Evolutionary conservation across 129 eudicot species (phyloP), one percentile per base, ranked within the genome.

Genomic region (Glebionis coronaria): DNA sequence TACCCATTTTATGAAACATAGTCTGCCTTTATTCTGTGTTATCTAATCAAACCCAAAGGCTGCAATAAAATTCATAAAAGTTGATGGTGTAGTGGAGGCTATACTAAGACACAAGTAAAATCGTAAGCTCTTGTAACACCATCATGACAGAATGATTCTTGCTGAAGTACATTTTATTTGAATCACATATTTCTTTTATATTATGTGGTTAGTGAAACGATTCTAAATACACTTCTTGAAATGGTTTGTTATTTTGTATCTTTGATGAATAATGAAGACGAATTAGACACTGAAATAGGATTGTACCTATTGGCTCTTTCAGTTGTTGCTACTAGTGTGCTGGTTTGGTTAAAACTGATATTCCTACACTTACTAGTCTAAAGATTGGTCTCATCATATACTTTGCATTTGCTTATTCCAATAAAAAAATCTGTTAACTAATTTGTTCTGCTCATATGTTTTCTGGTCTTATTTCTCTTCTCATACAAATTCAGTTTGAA

Each of bases 291-390:
- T 56, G 99, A 93, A 93, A 88, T 93, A 71, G 95, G 95, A 71
- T 93, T 93, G 67, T 93, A 93, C 79, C 88, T 93, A 35, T 80
- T 97, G 28, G 97, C 99, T 9, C 99, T 93, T 61, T 93, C 99
- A 70, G 62, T 84, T 67, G 58, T 75, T 61, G 99, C 97, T 53
- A 80, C 90, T 29, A 76, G 81, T 31, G 69, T 89, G 70, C 85
- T 93, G 75, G n/a, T n/a, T n/a, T n/a, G n/a, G 97, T 84, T 72
- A 88, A 84, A 73, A 81, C 88, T 23, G 94, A 82, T 83, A 58
- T 89, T n/a, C 56, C 84, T 86, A 68, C 95, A 89, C 9, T 76
- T 89, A 77, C 88, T 93, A 55, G 84, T 85, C 61, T 87, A 89
- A 56, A 80, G 90, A 73, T 49, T 92, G 82, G 75, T 81, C 46